Conservation (phyloP, 1,284 basidiomycete genomes). For the Cryptococcus neoformans region DNA sequence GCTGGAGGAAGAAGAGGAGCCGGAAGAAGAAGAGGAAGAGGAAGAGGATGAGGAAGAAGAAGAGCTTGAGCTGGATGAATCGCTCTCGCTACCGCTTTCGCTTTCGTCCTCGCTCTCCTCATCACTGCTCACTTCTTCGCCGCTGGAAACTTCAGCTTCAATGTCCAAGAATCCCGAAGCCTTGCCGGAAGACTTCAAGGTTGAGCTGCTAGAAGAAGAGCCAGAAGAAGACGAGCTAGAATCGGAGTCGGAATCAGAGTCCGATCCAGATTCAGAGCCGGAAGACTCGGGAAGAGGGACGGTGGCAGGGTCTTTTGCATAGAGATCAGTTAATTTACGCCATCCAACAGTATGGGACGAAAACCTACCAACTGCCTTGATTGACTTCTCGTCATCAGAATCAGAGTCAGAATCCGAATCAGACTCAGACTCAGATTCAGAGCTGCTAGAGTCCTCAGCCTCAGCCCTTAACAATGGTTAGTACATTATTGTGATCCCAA, state of each 20-base stretch:
- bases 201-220: slow-evolving; percentile 12
- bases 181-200: slow-evolving; percentile 12
- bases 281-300: slow-evolving; percentile 3
- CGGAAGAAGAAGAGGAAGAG: slow-evolving; percentile 6
- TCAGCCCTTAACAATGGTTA: neutral
- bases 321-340: neutral
- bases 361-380: neutral
- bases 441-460: neutral
- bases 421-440: slow-evolving; percentile 6
- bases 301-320: slow-evolving; percentile 2
- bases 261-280: slow-evolving; percentile 16
- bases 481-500: neutral
- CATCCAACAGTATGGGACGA: too few relatives aligned
- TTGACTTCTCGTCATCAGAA: slow-evolving; percentile 4
- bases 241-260: slow-evolving; percentile 15
- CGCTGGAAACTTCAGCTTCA: slow-evolving; percentile 21
- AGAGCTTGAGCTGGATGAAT: slow-evolving; percentile 3
- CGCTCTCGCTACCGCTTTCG: slow-evolving; percentile 1
- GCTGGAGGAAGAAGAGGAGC: slow-evolving; percentile 15
- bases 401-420: slow-evolving; percentile 10
- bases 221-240: slow-evolving; percentile 15
- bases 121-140: slow-evolving; percentile 3
- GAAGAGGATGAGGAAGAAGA: slow-evolving; percentile 16
- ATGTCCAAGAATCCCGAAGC: slow-evolving; percentile 25
- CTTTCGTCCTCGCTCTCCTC: slow-evolving; percentile 12